These are phyloP conservation scores for Mycoemilia scoparia DNA, from an alignment of 192 early-diverging fungal genomes.

Conservation along the genomic window DNA sequence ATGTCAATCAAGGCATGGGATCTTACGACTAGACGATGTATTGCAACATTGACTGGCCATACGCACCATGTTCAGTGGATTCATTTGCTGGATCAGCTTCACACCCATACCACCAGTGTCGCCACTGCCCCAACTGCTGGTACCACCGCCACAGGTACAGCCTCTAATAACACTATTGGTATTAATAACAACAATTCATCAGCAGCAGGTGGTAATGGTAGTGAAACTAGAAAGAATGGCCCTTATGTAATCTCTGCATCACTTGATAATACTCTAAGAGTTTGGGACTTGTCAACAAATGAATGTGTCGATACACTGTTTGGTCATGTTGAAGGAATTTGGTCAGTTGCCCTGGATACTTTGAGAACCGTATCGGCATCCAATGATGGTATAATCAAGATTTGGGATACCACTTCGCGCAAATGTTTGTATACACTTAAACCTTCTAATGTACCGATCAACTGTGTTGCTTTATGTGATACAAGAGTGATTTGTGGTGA, in stretches of 20 bases:
- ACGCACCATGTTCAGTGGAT: slow-evolving; percentile 53
- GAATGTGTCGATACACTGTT: slow-evolving; percentile 55
- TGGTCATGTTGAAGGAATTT: slow-evolving; percentile 66
- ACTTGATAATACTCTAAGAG: slow-evolving; percentile 67
- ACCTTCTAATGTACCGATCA: slow-evolving; percentile 53
- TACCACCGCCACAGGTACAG: too few species aligned
- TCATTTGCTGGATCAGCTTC: slow-evolving; percentile 15
- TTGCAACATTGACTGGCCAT: slow-evolving; percentile 54
- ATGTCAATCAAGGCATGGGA: slow-evolving; percentile 72
- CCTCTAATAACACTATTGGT: too few species aligned
- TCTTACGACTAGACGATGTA: slow-evolving; percentile 43
- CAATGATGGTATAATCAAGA: slow-evolving; percentile 50
- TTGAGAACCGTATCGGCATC: slow-evolving; percentile 46
- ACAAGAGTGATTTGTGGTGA: slow-evolving; percentile 72
- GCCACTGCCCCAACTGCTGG: too few species aligned
- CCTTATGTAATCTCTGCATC: slow-evolving; percentile 60
- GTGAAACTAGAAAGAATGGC: not conserved
- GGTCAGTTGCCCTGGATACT: slow-evolving; percentile 64
- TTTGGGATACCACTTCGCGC: slow-evolving; percentile 56
- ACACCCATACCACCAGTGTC: slow-evolving; percentile 10
- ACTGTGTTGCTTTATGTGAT: slow-evolving; percentile 66
- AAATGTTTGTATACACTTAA: slow-evolving; percentile 46
- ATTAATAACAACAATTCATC: too few species aligned
- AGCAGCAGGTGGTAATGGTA: not conserved
- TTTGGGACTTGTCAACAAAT: slow-evolving; percentile 82